phyloP scores from a whole-genome alignment of 2,329 filamentous ascomycete genomes.

The Fusarium sp. region DNA sequence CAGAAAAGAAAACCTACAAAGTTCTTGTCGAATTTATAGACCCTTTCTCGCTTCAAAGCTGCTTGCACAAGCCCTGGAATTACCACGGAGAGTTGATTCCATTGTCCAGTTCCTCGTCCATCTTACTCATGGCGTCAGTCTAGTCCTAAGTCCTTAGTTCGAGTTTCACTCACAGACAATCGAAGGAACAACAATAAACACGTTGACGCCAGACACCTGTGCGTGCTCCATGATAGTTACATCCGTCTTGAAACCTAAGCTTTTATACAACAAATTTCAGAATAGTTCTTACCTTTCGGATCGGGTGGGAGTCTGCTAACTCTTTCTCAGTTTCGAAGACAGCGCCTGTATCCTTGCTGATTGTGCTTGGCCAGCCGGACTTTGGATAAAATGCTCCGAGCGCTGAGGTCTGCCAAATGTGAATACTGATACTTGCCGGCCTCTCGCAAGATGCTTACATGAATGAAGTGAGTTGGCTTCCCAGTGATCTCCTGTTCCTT shows the following conservation, averaged over 20 bases:
- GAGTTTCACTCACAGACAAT: background rate
- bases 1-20: background rate
- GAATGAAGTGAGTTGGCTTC: background rate
- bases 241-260: background rate
- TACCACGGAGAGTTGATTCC: background rate
- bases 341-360: background rate
- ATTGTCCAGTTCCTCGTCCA: background rate
- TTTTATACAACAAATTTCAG: fast-evolving
- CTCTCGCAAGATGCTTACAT: background rate
- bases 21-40: background rate
- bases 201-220: background rate
- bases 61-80: background rate
- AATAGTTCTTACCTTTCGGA: background rate
- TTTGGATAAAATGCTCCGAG: background rate
- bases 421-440: no score
- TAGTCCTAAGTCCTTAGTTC: fast-evolving
- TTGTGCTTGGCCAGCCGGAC: background rate
- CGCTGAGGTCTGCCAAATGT: background rate
- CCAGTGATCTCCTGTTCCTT: background rate
- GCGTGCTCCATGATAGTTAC: background rate
- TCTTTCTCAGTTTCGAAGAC: background rate
- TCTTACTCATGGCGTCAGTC: background rate
- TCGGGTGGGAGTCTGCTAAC: background rate
- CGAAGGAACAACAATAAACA: background rate
- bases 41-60: background rate